A percentile compares a stretch with the other conserved stretches of the same genome.
Conservation (phyloP, 768 basidiomycete species). For the Russula foetens region DNA sequence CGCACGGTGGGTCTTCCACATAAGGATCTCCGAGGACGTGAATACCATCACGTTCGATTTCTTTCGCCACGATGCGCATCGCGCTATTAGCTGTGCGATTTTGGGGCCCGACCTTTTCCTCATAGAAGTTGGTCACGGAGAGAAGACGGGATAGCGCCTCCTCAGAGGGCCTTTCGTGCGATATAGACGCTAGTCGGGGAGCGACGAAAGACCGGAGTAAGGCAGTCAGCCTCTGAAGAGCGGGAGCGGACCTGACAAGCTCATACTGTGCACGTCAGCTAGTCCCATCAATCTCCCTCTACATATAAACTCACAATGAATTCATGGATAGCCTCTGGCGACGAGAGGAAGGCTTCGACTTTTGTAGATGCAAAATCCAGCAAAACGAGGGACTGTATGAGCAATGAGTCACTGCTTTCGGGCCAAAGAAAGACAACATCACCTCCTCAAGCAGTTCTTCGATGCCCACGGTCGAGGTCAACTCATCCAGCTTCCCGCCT, state of each 20-base stretch:
- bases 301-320: constrained; percentile 43
- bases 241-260: constrained; percentile 45
- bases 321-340: constrained; percentile 47
- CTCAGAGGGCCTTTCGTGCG: constrained; percentile 28
- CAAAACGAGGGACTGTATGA: constrained; percentile 40
- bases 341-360: constrained; percentile 47
- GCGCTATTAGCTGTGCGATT: constrained; percentile 45
- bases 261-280: constrained; percentile 42
- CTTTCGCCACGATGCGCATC: constrained; percentile 47
- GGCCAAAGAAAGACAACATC: constrained; percentile 8
- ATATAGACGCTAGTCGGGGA: constrained; percentile 24
- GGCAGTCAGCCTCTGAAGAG: constrained; percentile 39
- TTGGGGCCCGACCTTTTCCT: constrained; percentile 39
- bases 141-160: constrained; percentile 37
- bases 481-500: constrained; percentile 42
- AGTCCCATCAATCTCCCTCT: background rate
- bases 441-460: constrained; percentile 51
- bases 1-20: constrained; percentile 42
- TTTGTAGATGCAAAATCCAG: constrained; percentile 44
- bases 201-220: constrained; percentile 29
- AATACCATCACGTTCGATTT: constrained; percentile 57
- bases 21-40: constrained; percentile 31
- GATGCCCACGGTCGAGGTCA: constrained; percentile 45
- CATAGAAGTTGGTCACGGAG: constrained; percentile 43
- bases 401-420: background rate